These are phyloP conservation scores for Solanum paucissectum DNA, from an alignment of 257 asterid species.

Conservation along the genomic window DNA sequence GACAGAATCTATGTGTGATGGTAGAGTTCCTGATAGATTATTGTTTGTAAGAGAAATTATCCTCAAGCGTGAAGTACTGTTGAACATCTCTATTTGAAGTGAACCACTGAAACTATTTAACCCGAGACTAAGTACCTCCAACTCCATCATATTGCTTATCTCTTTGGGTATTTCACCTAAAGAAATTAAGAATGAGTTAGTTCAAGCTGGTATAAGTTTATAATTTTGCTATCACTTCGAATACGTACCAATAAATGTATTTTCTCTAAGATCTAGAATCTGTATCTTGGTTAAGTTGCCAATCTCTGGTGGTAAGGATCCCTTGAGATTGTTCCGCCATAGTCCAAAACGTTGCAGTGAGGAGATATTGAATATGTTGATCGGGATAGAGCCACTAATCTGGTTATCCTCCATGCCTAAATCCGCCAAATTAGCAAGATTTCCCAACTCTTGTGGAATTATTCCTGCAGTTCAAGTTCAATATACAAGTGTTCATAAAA, in stretches of 20 bases:
- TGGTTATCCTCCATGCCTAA: conserved; percentile 4
- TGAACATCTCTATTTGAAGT: neutral
- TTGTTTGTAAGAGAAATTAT: neutral
- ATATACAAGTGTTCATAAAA: neutral
- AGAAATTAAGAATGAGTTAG: neutral
- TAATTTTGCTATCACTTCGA: neutral
- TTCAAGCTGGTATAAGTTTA: neutral
- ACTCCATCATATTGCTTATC: neutral
- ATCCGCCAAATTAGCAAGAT: neutral
- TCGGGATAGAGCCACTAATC: conserved; percentile 2
- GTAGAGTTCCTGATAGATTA: neutral
- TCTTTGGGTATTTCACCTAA: neutral
- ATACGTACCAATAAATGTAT: neutral
- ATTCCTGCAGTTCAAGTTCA: neutral
- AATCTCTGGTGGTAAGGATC: conserved; percentile 6
- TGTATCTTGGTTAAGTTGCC: conserved; percentile 17
- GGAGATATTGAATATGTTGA: conserved; percentile 6
- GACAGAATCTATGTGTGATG: neutral
- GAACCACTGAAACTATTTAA: neutral
- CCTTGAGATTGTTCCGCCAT: conserved; percentile 1
- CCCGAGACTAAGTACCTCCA: neutral
- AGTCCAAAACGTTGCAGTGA: neutral
- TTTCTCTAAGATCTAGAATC: neutral
- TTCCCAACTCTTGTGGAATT: neutral
- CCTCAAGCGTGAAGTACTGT: neutral